Evolutionary conservation across 2,329 filamentous ascomycete genomes (phyloP), one percentile per base, ranked within the genome.

Genomic region (Calonectria henricotiae): DNA sequence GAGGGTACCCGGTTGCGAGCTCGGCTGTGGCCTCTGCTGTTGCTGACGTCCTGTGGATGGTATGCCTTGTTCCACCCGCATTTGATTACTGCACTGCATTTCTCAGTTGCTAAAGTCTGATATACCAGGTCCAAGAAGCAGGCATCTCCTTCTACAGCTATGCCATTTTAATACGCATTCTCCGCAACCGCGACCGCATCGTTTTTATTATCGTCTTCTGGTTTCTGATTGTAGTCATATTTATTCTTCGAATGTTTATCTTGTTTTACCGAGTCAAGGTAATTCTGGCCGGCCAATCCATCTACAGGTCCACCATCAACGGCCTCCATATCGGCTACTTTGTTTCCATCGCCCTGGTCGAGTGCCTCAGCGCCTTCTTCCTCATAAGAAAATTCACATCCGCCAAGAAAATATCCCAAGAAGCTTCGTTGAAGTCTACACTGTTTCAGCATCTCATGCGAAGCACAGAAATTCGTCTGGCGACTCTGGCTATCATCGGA

Each of bases 191-290:
- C 17, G 74, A 77, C 23, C 78, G 80, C 65, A 79, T 82, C 3
- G 78, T 87, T 12, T 89, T 89, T 69, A 82, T 85, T 49, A 76
- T 77, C 2, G 83, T 91, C 2, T 88, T 91, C 71, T 91, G 89
- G 71, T 86, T 85, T 0, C 87, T 91, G 51, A 80, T 91, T 51
- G 80, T 85, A 1, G 80, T 88, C 20, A 87, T 90, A 32, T 78
- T 81, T 2, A 79, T 85, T 1, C 85, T 89, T 41, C 85, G 88
- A 65, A 75, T 85, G 8, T 69, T 74, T n/a, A 84, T 85, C 30
- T 73, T 81, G 4, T 70, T 79, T 13, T 77, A 75, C 13, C 79
- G 83, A 1, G 74, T 79, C 4, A 74, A 71, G 11, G 76, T 77
- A 39, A 78, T 84, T 3, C 49, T 82, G 6, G 70, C 76, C 11